Conservation (phyloP, 139 green algal species). For the Nannochloris sp. region DNA sequence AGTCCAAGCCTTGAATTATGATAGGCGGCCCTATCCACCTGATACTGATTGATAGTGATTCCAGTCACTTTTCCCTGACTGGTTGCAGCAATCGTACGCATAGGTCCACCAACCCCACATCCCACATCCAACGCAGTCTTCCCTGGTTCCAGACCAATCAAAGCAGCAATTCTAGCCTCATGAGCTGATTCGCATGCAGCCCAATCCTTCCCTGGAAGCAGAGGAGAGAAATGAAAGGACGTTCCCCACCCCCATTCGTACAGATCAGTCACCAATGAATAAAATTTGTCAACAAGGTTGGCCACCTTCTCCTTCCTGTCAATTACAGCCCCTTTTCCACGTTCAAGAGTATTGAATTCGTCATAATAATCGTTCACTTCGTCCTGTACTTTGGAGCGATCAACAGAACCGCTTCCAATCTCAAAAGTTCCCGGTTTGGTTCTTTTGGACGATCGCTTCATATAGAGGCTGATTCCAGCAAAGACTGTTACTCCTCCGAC, state of each 20-base stretch:
- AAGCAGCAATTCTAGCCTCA: constrained; percentile 68
- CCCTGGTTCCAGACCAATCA: constrained; percentile 45
- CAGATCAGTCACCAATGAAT: constrained; percentile 78
- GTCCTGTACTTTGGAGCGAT: constrained; percentile 42
- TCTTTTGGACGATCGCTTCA: constrained; percentile 12
- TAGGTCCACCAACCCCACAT: constrained; percentile 95
- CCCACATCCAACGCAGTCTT: constrained; percentile 75
- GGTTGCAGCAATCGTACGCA: constrained; percentile 81
- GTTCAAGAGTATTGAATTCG: constrained; percentile 29
- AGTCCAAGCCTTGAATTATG: constrained; percentile 77
- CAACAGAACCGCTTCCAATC: constrained; percentile 58
- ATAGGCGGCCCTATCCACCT: constrained; percentile 68
- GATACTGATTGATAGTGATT: constrained; percentile 97
- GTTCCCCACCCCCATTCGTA: constrained; percentile 98
- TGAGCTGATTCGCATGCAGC: constrained; percentile 70
- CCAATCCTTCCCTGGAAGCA: constrained; percentile 66
- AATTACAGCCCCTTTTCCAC: constrained; percentile 24
- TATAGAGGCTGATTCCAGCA: not conserved
- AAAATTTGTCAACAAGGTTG: constrained; percentile 38
- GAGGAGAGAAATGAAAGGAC: constrained; percentile 94
- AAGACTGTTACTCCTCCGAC: constrained; percentile 11
- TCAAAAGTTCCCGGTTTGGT: constrained; percentile 51
- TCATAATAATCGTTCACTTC: constrained; percentile 37
- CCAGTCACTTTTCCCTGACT: constrained; percentile 76
- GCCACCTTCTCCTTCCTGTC: constrained; percentile 26